A percentile compares a stretch with the other conserved stretches of the same genome.
phyloP scores from a whole-genome alignment of 108 stramenopile genomes.

The Halocafeteria seosinensis region DNA sequence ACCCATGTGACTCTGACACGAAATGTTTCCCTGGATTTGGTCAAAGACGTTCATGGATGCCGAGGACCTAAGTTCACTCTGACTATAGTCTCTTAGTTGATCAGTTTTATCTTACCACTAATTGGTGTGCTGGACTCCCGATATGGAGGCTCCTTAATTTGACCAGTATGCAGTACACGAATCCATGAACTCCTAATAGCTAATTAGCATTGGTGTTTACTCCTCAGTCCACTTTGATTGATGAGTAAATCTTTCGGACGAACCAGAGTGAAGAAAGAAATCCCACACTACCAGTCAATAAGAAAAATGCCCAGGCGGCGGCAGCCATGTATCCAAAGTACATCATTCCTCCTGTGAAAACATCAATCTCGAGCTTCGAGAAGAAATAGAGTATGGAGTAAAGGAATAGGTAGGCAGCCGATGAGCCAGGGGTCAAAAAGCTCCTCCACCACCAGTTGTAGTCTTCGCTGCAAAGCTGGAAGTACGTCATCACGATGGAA shows the following conservation, averaged over 20 bases:
- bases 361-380: slow-evolving; percentile 59
- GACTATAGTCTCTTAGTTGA: too few relatives aligned
- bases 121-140: too few relatives aligned
- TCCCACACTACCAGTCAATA: slow-evolving; percentile 87
- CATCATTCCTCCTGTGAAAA: slow-evolving; percentile 68
- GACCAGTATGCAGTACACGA: too few relatives aligned
- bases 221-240: slow-evolving; percentile 88
- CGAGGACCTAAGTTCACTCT: too few relatives aligned
- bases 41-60: too few relatives aligned
- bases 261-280: slow-evolving; percentile 68
- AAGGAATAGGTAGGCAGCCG: slow-evolving; percentile 75
- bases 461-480: slow-evolving; percentile 95
- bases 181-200: too few relatives aligned
- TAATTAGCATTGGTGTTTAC: too few relatives aligned
- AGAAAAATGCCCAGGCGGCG: slow-evolving; percentile 60
- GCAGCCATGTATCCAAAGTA: slow-evolving; percentile 98
- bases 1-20: too few relatives aligned
- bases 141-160: too few relatives aligned
- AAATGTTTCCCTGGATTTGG: too few relatives aligned
- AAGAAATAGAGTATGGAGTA: slow-evolving; percentile 91
- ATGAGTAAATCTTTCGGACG: slow-evolving; percentile 75
- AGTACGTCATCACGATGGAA: slow-evolving; percentile 83
- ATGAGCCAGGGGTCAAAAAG: slow-evolving; percentile 74
- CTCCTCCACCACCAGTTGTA: slow-evolving; percentile 99
- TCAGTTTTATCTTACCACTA: too few relatives aligned